phyloP scores from a whole-genome alignment of 2,329 filamentous ascomycete genomes.

The Paecilomyces dactylethromorphus region DNA sequence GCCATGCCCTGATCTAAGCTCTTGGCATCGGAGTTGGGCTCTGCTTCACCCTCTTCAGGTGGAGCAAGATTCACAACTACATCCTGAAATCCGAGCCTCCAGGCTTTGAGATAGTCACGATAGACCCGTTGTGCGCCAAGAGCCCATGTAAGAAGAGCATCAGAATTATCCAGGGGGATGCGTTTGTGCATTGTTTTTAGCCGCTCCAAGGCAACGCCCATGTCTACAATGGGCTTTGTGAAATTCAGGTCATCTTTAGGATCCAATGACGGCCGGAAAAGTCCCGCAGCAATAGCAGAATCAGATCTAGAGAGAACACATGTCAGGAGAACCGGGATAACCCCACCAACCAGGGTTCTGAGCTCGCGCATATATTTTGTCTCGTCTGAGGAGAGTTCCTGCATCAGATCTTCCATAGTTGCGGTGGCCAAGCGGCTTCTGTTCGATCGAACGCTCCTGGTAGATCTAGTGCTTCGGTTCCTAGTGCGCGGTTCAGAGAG shows the following conservation, averaged over 20 bases:
- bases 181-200: slow-evolving; percentile 73
- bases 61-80: slow-evolving; percentile 89
- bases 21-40: slow-evolving; percentile 37
- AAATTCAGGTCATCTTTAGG: slow-evolving; percentile 55
- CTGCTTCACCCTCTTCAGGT: slow-evolving; percentile 56
- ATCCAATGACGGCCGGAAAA: slow-evolving; percentile 56
- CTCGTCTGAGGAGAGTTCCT: slow-evolving; percentile 77
- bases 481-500: slow-evolving; percentile 62
- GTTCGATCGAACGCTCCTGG: slow-evolving; percentile 69
- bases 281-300: slow-evolving; percentile 55
- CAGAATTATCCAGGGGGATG: slow-evolving; percentile 66
- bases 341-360: slow-evolving; percentile 87
- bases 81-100: slow-evolving; percentile 91
- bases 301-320: slow-evolving; percentile 71
- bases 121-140: slow-evolving; percentile 73
- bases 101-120: slow-evolving; percentile 75
- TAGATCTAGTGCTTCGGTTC: slow-evolving; percentile 65
- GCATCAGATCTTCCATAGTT: slow-evolving; percentile 68
- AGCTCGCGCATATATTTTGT: slow-evolving; percentile 83
- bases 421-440: slow-evolving; percentile 60
- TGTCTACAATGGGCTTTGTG: slow-evolving; percentile 83
- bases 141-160: slow-evolving; percentile 73
- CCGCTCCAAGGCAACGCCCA: slow-evolving; percentile 85
- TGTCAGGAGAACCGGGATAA: slow-evolving; percentile 84
- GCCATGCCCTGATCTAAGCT: slow-evolving; percentile 49